Base-by-base conservation (phyloP, 495 filamentous ascomycete genomes). In the Penicillium subrubescens region DNA sequence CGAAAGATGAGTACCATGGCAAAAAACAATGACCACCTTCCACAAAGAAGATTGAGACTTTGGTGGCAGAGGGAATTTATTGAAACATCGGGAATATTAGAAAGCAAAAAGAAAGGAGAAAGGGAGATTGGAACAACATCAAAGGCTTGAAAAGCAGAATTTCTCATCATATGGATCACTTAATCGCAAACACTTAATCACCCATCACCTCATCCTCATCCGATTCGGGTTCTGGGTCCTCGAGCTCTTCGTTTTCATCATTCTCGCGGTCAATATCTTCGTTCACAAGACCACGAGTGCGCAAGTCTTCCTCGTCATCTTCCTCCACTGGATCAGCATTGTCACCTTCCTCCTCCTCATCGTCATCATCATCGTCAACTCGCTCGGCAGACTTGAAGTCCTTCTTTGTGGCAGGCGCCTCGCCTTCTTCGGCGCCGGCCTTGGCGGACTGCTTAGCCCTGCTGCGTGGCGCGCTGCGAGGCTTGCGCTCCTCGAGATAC, bases 121-220 rank as follows among this genome's bases (percentile, higher is more conserved):
- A 56, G 61, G 31, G 35, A 56, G 15, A 12, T 11, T 12, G 44
- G 8, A 44, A 60, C 17, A 50, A 52, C 55, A 50, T 50, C 41
- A 66, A 63, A 57, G 59, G 37, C 27, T 57, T 21, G 63, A 41
- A 60, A 51, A 54, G 7, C 33, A 52, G 12, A 60, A 39, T 52
- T 35, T 33, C 11, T 41, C 33, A 21, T 25, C 44, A 15, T 37
- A 25, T 48, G 44, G 8, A 35, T 52, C 50, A 60, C 8, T 51
- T 19, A 21, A 25, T 10, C 15, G 17, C 21, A 31, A 34, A 7
- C 7, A 43, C 53, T 73, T 63, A 92, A 76, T 92, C 90, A 34
- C 90, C 89, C 79, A 92, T 85, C 15, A 92, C 78, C 65, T 89
- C 83, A 70, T 87, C 88, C 61, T 90, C 88, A 60, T 87, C 87